These are phyloP conservation scores for Aquilaria agallochum DNA, from an alignment of 441 rosid genomes.

Conservation along the genomic window DNA sequence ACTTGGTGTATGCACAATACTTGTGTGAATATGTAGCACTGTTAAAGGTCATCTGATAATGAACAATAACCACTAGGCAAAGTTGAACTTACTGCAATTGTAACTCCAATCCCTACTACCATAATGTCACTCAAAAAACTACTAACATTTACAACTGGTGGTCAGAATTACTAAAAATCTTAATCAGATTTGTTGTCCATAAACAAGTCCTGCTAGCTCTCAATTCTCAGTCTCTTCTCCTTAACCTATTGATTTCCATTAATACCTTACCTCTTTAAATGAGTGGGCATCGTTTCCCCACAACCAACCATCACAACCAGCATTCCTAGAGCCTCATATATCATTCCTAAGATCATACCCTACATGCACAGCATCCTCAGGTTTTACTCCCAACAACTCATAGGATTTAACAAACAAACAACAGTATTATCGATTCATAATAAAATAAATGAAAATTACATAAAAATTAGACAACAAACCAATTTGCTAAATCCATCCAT, in stretches of 20 bases:
- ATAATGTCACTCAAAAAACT: too few relatives aligned
- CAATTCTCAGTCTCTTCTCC: background rate
- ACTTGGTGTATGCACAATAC: too few relatives aligned
- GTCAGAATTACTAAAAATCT: background rate
- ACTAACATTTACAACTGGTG: background rate
- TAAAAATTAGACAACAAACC: too few relatives aligned
- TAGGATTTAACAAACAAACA: slow-evolving; percentile 68
- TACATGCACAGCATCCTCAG: slow-evolving; percentile 92
- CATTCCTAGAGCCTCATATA: slow-evolving; percentile 96
- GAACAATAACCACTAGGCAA: background rate
- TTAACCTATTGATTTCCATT: background rate
- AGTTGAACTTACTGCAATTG: background rate
- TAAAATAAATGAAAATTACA: too few relatives aligned
- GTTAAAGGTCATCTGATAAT: too few relatives aligned
- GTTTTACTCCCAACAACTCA: slow-evolving; percentile 71
- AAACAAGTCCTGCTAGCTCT: background rate
- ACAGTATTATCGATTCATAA: too few relatives aligned
- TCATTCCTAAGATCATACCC: slow-evolving; percentile 98
- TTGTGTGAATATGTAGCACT: too few relatives aligned
- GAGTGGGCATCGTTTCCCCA: slow-evolving; percentile 95
- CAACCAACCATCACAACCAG: slow-evolving; percentile 97
- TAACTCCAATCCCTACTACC: too few relatives aligned
- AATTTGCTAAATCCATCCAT: too few relatives aligned
- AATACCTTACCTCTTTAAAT: slow-evolving; percentile 59
- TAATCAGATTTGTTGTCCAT: background rate